A percentile compares a stretch with the other conserved stretches of the same genome.
phyloP scores from a whole-genome alignment of 148 eudicot genomes.

The Vaccinium myrtillus region DNA sequence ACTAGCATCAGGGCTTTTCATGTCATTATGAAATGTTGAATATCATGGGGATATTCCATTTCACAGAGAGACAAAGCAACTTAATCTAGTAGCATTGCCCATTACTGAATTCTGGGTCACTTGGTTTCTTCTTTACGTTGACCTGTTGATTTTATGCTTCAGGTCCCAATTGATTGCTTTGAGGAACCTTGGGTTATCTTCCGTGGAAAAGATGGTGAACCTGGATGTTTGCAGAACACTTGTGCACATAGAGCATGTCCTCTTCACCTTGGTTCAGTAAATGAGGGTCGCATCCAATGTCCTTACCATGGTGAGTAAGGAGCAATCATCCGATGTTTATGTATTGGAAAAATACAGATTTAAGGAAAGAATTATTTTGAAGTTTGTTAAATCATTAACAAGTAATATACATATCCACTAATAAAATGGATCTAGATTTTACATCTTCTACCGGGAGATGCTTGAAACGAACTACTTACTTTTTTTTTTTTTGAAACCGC shows the following conservation, averaged over 20 bases:
- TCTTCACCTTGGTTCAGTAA: conserved; percentile 86
- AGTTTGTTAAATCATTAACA: not conserved
- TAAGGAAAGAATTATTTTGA: not conserved
- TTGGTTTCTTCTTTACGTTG: not conserved
- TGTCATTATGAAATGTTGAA: not conserved
- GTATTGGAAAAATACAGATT: not conserved
- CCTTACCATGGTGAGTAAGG: conserved; percentile 80
- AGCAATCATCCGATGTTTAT: not conserved
- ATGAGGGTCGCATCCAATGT: conserved; percentile 91
- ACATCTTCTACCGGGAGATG: not conserved
- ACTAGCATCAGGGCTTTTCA: not conserved
- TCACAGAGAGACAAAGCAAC: not conserved
- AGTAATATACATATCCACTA: not conserved
- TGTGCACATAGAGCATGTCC: conserved; percentile 99
- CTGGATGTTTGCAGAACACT: conserved; percentile 88
- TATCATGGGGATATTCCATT: not conserved
- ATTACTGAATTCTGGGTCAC: not conserved
- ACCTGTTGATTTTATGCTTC: conserved; percentile 16
- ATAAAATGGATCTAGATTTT: not conserved
- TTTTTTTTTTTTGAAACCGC: no score
- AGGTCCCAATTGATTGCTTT: conserved; percentile 92
- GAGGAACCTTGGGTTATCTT: conserved; percentile 95
- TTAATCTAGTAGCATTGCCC: not conserved
- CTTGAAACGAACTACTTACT: not conserved
- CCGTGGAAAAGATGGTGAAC: conserved; percentile 86